A percentile compares a stretch with the other conserved stretches of the same genome.
Evolutionary conservation across 305 asterid species (phyloP).

Genomic region (Fraxinus xanthoxyloides): DNA sequence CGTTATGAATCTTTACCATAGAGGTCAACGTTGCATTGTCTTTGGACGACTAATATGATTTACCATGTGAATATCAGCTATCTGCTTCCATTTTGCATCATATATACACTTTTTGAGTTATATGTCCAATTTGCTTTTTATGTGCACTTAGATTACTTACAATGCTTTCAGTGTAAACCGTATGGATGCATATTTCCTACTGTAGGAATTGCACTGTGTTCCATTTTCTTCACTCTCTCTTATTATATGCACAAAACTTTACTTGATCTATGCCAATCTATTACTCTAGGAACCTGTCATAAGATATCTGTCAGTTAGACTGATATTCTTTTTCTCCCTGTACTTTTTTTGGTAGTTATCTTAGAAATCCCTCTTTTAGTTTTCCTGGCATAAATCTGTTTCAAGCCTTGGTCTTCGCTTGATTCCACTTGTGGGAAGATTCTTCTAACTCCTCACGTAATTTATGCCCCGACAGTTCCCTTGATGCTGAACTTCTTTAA

Average conservation of each 20-base stretch:
- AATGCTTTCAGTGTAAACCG: not conserved
- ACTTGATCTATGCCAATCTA: not conserved
- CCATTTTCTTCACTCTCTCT: not conserved
- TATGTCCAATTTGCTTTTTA: not conserved
- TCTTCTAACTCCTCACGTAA: not conserved
- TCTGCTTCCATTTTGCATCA: constrained; percentile 11
- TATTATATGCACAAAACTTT: not conserved
- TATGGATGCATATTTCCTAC: not conserved
- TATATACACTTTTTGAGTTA: not conserved
- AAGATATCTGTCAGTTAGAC: not conserved
- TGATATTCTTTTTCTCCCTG: not conserved
- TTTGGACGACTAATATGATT: not conserved
- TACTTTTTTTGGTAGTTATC: not conserved
- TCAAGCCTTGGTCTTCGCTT: not conserved
- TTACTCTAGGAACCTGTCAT: not conserved
- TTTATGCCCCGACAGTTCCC: not conserved
- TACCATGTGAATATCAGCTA: constrained; percentile 1
- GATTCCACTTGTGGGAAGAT: not conserved
- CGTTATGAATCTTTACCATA: not conserved
- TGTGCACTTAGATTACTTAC: not conserved
- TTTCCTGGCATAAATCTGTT: not conserved
- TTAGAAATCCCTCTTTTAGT: not conserved
- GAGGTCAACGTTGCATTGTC: not conserved
- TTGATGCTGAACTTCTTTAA: not conserved
- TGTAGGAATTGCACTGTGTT: constrained; percentile 1